A percentile compares a stretch with the other conserved stretches of the same genome.
phyloP scores from a whole-genome alignment of 2,329 filamentous ascomycete species.

The Pezicula neosporulosa region DNA sequence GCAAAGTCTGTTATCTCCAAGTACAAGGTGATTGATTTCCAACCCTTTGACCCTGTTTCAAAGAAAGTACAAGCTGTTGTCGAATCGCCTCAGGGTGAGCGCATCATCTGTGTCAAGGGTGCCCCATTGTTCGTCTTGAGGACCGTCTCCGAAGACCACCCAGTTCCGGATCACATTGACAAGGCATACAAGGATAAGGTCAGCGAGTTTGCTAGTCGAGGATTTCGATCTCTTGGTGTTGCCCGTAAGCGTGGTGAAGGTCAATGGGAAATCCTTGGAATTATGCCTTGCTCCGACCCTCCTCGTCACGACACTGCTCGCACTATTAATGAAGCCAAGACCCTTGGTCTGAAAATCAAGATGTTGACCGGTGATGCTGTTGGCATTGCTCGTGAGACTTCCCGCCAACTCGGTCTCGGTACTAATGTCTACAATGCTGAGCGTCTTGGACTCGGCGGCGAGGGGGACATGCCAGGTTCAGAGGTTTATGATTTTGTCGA shows the following conservation, averaged over 20 bases:
- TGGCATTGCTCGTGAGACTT: slow-evolving; percentile 88
- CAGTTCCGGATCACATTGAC: slow-evolving; percentile 72
- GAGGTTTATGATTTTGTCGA: slow-evolving; percentile 95
- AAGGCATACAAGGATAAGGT: slow-evolving; percentile 90
- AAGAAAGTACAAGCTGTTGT: slow-evolving; percentile 89
- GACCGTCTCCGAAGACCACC: slow-evolving; percentile 82
- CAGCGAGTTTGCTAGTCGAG: slow-evolving; percentile 85
- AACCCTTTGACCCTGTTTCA: slow-evolving; percentile 87
- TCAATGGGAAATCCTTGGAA: slow-evolving; percentile 87
- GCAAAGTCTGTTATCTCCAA: slow-evolving; percentile 78
- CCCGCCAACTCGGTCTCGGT: slow-evolving; percentile 84
- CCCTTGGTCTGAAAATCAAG: slow-evolving; percentile 85
- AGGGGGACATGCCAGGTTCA: slow-evolving; percentile 89
- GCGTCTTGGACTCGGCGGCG: slow-evolving; percentile 83
- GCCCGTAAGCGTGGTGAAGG: slow-evolving; percentile 81
- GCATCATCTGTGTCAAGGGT: slow-evolving; percentile 87
- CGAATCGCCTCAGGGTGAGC: slow-evolving; percentile 77
- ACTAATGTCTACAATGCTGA: slow-evolving; percentile 95
- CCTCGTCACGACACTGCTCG: slow-evolving; percentile 87
- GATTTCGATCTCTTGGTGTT: slow-evolving; percentile 91
- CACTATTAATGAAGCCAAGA: slow-evolving; percentile 87
- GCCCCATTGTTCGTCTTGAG: slow-evolving; percentile 84
- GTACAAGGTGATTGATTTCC: slow-evolving; percentile 82
- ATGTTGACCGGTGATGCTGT: slow-evolving; percentile 96
- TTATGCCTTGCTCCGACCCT: slow-evolving; percentile 92